phyloP scores from a whole-genome alignment of 2,329 filamentous ascomycete genomes.

The Sporothrix inflata region DNA sequence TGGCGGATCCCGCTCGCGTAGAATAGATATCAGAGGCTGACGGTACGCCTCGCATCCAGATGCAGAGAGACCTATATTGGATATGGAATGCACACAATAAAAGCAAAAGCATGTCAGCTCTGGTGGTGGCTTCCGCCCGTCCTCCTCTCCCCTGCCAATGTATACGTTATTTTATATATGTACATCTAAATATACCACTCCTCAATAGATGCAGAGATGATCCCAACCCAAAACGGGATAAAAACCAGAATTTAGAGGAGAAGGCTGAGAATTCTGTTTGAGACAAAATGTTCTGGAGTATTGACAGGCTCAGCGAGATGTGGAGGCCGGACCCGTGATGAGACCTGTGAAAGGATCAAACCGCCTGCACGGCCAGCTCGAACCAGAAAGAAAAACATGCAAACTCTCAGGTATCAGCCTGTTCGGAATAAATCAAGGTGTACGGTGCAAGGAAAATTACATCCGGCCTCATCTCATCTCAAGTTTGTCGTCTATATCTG shows the following conservation, averaged over 20 bases:
- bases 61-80: background rate
- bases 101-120: background rate
- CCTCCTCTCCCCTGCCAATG: background rate
- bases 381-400: background rate
- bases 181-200: background rate
- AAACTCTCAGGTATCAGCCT: background rate
- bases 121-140: background rate
- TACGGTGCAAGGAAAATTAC: background rate
- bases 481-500: background rate
- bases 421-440: background rate
- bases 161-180: background rate
- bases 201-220: background rate
- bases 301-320: background rate
- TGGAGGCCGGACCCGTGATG: background rate
- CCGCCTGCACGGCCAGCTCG: background rate
- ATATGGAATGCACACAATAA: background rate
- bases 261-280: constrained; percentile 19
- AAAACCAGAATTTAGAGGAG: background rate
- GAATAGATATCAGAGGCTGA: background rate
- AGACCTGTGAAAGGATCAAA: background rate
- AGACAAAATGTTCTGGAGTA: constrained; percentile 1
- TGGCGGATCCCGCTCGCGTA: background rate
- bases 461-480: background rate
- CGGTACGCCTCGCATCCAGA: background rate
- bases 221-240: background rate